Conservation (phyloP, 2,329 filamentous ascomycete genomes). For the Plectosphaerella plurivora region DNA sequence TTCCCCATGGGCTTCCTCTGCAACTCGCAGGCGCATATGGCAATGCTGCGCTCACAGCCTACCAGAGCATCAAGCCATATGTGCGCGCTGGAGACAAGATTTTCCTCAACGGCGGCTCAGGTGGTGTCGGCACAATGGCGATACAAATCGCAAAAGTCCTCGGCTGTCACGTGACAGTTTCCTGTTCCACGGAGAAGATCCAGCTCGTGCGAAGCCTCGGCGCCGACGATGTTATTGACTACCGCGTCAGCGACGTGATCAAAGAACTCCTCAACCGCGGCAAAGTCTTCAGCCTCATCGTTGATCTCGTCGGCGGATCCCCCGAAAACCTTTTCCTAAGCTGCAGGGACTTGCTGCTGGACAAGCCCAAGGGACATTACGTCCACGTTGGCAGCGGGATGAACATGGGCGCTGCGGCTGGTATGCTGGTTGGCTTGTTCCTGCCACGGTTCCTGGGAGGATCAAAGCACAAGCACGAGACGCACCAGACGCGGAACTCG, state of each 20-base stretch:
- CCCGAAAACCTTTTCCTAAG: slow-evolving; percentile 46
- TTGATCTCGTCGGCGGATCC: slow-evolving; percentile 53
- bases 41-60: slow-evolving; percentile 42
- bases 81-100: slow-evolving; percentile 48
- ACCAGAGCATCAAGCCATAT: slow-evolving; percentile 41
- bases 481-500: slow-evolving; percentile 32
- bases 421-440: slow-evolving; percentile 16
- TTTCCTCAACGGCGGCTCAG: slow-evolving; percentile 63
- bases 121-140: slow-evolving; percentile 56
- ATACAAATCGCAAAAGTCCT: slow-evolving; percentile 62
- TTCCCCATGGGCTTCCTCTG: slow-evolving; percentile 33
- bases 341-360: slow-evolving; percentile 43
- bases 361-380: slow-evolving; percentile 37
- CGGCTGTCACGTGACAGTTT: slow-evolving; percentile 55
- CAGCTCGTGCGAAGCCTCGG: slow-evolving; percentile 54
- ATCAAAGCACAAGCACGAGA: slow-evolving; percentile 33
- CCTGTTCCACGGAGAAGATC: slow-evolving; percentile 57
- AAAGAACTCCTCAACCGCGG: slow-evolving; percentile 39
- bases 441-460: slow-evolving; percentile 31
- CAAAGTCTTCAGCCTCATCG: slow-evolving; percentile 41
- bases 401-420: slow-evolving; percentile 16
- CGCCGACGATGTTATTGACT: slow-evolving; percentile 62
- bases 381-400: slow-evolving; percentile 42
- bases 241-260: slow-evolving; percentile 45
- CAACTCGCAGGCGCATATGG: slow-evolving; percentile 37